A percentile compares a stretch with the other conserved stretches of the same genome.
These are phyloP conservation scores for Clavulina sp. DNA, from an alignment of 768 basidiomycete species.

Conservation along the genomic window DNA sequence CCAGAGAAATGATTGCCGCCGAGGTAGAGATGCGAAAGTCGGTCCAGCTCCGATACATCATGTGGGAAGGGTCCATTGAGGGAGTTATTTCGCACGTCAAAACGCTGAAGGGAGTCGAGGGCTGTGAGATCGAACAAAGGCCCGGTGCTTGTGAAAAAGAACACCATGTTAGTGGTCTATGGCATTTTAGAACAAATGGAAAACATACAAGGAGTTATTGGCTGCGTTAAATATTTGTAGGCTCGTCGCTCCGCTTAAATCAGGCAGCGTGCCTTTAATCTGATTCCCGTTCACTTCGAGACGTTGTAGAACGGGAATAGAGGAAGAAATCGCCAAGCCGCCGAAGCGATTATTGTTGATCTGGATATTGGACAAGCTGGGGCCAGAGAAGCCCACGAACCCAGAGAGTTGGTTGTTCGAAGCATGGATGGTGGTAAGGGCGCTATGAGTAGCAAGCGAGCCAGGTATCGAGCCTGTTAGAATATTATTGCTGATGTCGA, in stretches of 20 bases:
- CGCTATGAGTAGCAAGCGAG: slow-evolving; percentile 1
- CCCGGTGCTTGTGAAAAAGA: slow-evolving; percentile 2
- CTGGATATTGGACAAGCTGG: neutral
- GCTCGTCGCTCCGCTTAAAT: neutral
- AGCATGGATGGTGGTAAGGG: neutral
- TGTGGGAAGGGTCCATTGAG: slow-evolving; percentile 3
- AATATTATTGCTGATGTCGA: neutral
- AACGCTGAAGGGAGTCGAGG: neutral
- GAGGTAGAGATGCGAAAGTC: neutral
- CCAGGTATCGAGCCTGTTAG: slow-evolving; percentile 1
- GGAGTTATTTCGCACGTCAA: slow-evolving; percentile 3
- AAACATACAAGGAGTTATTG: slow-evolving; percentile 2
- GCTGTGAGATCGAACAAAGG: slow-evolving; percentile 2
- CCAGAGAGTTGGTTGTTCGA: slow-evolving; percentile 3
- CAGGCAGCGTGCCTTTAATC: neutral
- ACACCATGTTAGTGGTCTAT: neutral
- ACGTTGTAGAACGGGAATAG: neutral
- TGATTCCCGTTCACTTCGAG: slow-evolving; percentile 1
- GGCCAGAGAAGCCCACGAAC: neutral
- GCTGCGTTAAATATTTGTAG: slow-evolving; percentile 5
- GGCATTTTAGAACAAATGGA: neutral
- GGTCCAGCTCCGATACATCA: neutral
- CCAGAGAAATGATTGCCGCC: slow-evolving; percentile 1
- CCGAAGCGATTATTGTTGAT: slow-evolving; percentile 1
- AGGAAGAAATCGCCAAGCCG: neutral